Conservation (phyloP, 2,329 filamentous ascomycete species). For the Nothopassalora personata region DNA sequence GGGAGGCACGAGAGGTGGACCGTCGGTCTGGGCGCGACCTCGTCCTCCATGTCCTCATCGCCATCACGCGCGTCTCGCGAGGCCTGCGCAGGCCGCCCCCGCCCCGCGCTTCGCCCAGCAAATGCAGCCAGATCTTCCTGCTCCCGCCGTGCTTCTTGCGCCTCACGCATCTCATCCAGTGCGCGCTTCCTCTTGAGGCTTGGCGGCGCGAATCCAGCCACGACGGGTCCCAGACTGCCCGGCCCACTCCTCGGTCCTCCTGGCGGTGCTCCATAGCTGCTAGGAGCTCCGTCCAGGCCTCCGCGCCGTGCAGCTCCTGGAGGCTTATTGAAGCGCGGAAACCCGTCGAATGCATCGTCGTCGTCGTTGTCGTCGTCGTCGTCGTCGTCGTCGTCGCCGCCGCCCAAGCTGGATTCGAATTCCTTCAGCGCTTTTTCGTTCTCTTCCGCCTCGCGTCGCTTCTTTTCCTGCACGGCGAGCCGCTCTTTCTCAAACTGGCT, state of each 20-base stretch:
- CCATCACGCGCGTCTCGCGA: conserved; percentile 2
- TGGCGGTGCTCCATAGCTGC: conserved; percentile 29
- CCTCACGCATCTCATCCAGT: conserved; percentile 30
- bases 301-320: conserved; percentile 15
- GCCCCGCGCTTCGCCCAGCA: conserved; percentile 4
- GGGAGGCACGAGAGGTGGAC: conserved; percentile 52
- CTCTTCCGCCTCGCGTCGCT: conserved; percentile 75
- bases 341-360: conserved; percentile 25
- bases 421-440: conserved; percentile 81
- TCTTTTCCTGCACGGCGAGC: conserved; percentile 84
- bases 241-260: conserved; percentile 41
- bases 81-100: conserved; percentile 26
- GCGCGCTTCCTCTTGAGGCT: conserved; percentile 32
- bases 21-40: conserved; percentile 45
- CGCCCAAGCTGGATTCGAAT: conserved; percentile 71
- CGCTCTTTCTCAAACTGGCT: conserved; percentile 84
- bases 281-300: conserved; percentile 12
- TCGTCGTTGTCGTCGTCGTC: conserved; percentile 44
- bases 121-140: conserved; percentile 20
- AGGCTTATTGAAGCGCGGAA: conserved; percentile 12
- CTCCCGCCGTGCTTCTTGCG: conserved; percentile 25
- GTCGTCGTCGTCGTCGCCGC: conserved; percentile 43
- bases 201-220: conserved; percentile 30
- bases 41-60: conserved; percentile 38
- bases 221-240: conserved; percentile 44